Evolutionary conservation across 805 yeast species (phyloP).

Genomic region (Wickerhamomyces pijperi): DNA sequence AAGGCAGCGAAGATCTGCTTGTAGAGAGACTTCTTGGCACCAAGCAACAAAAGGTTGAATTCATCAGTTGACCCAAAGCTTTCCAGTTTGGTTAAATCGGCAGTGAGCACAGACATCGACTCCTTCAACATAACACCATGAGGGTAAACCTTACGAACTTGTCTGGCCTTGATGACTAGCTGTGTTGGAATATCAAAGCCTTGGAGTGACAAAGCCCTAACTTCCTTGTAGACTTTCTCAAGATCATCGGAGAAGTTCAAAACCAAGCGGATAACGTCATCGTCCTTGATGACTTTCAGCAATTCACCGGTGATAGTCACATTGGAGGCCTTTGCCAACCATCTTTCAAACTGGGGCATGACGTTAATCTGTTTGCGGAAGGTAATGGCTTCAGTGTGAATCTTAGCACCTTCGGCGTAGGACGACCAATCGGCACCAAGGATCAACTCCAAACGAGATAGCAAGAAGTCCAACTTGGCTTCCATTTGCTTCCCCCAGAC

Average conservation of each 20-base stretch:
- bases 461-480: constrained; percentile 29
- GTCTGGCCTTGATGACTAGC: constrained; percentile 34
- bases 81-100: constrained; percentile 20
- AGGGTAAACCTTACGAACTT: constrained; percentile 43
- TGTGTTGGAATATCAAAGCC: constrained; percentile 49
- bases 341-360: constrained; percentile 28
- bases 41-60: constrained; percentile 29
- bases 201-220: constrained; percentile 34
- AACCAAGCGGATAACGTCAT: constrained; percentile 18
- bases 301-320: constrained; percentile 23
- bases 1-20: constrained; percentile 23
- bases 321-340: constrained; percentile 30
- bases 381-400: constrained; percentile 36
- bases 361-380: constrained; percentile 38
- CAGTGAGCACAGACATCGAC: constrained; percentile 30
- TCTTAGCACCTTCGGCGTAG: constrained; percentile 56
- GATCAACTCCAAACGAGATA: constrained; percentile 34
- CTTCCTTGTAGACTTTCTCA: constrained; percentile 39
- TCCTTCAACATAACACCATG: constrained; percentile 44
- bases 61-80: constrained; percentile 22
- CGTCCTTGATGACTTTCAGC: constrained; percentile 24
- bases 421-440: constrained; percentile 52
- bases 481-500: constrained; percentile 44
- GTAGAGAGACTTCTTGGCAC: constrained; percentile 24
- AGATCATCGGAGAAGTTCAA: constrained; percentile 42